A percentile compares a stretch with the other conserved stretches of the same genome.
Evolutionary conservation across 306 rosid genomes (phyloP).

Genomic region (Leucaena leucocephala): DNA sequence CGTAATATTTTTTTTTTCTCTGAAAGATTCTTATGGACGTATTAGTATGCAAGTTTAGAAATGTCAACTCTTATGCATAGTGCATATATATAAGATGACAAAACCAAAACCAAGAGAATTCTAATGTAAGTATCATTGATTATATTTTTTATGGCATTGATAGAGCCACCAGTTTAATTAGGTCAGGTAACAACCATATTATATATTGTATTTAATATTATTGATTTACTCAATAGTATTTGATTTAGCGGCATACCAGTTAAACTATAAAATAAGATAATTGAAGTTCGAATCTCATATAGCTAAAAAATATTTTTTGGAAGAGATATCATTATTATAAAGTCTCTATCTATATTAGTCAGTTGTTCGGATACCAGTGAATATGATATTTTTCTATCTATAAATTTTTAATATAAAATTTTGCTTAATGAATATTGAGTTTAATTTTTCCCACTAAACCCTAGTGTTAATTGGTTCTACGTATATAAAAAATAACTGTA

Average conservation of each 20-base stretch:
- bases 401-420: no score
- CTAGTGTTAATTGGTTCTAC: background rate
- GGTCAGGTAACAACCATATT: no score
- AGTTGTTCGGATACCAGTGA: no score
- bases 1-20: slow-evolving; percentile 34
- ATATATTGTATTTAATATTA: background rate
- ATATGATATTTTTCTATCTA: background rate
- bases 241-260: no score
- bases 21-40: slow-evolving; percentile 47
- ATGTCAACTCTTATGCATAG: slow-evolving; percentile 43
- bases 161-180: background rate
- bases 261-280: no score
- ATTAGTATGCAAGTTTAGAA: slow-evolving; percentile 26
- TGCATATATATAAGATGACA: slow-evolving; percentile 31
- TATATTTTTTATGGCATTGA: background rate
- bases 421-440: background rate
- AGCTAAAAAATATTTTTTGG: no score
- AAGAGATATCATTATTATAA: no score
- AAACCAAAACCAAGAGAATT: slow-evolving; percentile 28
- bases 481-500: background rate
- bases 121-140: no score
- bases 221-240: background rate
- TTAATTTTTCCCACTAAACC: background rate
- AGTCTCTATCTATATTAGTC: no score
- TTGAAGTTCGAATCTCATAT: no score